Base-by-base conservation (phyloP, 495 filamentous ascomycete genomes). In the Amorphotheca resinae region DNA sequence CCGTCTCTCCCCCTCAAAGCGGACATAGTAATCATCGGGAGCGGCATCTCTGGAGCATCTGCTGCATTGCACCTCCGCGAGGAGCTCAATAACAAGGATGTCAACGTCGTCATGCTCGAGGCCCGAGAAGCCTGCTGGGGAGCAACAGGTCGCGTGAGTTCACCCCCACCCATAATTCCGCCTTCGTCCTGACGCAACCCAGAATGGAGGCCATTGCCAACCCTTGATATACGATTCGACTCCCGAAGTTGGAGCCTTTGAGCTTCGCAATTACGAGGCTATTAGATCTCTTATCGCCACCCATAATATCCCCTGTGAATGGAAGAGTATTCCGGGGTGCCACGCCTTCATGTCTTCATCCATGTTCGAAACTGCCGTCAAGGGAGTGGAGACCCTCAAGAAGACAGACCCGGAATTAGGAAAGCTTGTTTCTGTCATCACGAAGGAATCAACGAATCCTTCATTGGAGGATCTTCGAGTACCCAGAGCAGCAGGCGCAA, bases 181-280 rank as follows among this genome's bases (percentile, higher is more conserved):
- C 14, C 18, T 20, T 9, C 6, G 35, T 14, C 33, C 11, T 17
- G 25, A 40, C 30, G 34, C 38, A 14, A 20, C 9, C 4, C 50
- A 75, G 64, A 87, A 87, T 55, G 82, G 82, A 35, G 82, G 82
- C 5, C 81, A 87, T 52, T 84, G 79, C 58, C 77, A 82, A 41
- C 77, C 82, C 5, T 52, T 70, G 0, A 53, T 82, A 34, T 81
- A 78, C 59, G 54, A 60, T 1, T 56, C 60, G 31, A 41, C 55
- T 4, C 61, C 68, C 14, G 57, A 73, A 14, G 62, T 82, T 25
- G 74, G 72, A 8, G 57, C 56, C 1, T 87, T 86, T 55, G 80
- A 87, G 55, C 59, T 83, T 16, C 58, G 59, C 22, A 84, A 79
- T 40, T 76, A 67, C 48, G 36, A 58, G 5, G 61, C 69, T 28